Base-by-base conservation (phyloP, 768 basidiomycete genomes). In the Mycena sanguinolenta region DNA sequence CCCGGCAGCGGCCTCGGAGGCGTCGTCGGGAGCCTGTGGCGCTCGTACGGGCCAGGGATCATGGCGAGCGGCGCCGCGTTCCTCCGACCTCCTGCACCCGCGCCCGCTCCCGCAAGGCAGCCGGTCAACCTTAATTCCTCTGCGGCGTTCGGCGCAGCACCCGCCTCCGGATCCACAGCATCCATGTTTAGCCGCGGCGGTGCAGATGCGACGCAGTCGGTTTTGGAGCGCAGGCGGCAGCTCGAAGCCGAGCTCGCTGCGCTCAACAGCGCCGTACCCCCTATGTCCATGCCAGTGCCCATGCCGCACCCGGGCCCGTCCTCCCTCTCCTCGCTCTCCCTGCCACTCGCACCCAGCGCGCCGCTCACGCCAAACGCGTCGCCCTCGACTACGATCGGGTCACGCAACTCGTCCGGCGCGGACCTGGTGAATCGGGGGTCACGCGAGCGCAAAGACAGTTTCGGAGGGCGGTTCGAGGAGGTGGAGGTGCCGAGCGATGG, bases 11-110 rank as follows among this genome's bases (percentile, higher is more conserved):
- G 46, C 10, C 62, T 70, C 30, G 49, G 65, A 2, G 72, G 86
- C 87, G 2, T 87, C 85, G 25, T 88, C 88, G 72, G 69, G 36
- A 62, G 69, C 0, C 82, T 96, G 19, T 95, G 94, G 94, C 84
- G 85, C n/a, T 87, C 90, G 2, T 95, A 94, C 70, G 95, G 93
- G 1, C 94, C 95, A 0, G 77, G 85, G 3, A 85, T 95, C 50
- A 74, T 95, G 16, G 92, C 92, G 3, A 86, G 88, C 1, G 92
- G 93, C 23, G 86, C 92, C 0, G 87, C 88, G 3, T 77, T 94
- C 5, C 79, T 95, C 17, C 84, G 84, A 82, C 44, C 28, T n/a
- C 87, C 25, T 82, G 32, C 32, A 34, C 87, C 82, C 0, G 32
- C 32, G 10, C 87, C 82, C 0, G 81, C 38, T 69, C 82, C 28